Base-by-base conservation (phyloP, 1,284 basidiomycete genomes). In the Xerocomus amazonicus region DNA sequence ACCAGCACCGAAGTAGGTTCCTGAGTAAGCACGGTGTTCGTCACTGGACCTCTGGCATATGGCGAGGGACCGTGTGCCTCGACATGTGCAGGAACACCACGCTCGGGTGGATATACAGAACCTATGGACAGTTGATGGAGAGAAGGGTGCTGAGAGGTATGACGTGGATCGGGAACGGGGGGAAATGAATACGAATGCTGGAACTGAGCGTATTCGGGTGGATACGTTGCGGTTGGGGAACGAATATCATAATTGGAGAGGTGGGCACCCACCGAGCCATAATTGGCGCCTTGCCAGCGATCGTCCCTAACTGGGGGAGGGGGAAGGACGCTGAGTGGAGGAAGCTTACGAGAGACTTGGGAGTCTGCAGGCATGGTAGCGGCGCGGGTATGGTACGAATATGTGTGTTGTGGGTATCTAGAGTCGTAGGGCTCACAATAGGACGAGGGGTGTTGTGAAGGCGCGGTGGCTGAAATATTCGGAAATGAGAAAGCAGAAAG, bases 181-280 rank as follows among this genome's bases (percentile, higher is more conserved):
- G 65, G 68, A 39, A 68, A 70, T 17, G 69, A 68, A 37, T 70
- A 70, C 4, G 67, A 64, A 1, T 60, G 52, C 63, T 69, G 60
- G 57, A 73, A 72, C 50, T 65, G 55, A 9, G 70, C 59, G 59
- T 79, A 79, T 31, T 69, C 63, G 45, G 73, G 49, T 39, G 77
- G 74, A 62, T 83, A 84, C 6, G 73, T 71, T 34, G 80, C 75
- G 33, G 77, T 75, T 14, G 81, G 81, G 23, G 81, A 81, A 53
- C 78, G 77, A 62, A 81, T 74, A 52, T 73, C 70, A 47, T 70
- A 66, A 48, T 51, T 65, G 49, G 62, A 50, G 19, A 68, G 57
- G 53, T 63, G 67, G 23, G 68, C 61, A 36, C 65, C 60, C 29
- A 70, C 66, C 16, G 69, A 65, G 48, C 71, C 65, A 50, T 74